Percentiles rank a stretch among this genome's conserved stretches.
phyloP scores from a whole-genome alignment of 257 asterid species.

The Petrea volubilis region DNA sequence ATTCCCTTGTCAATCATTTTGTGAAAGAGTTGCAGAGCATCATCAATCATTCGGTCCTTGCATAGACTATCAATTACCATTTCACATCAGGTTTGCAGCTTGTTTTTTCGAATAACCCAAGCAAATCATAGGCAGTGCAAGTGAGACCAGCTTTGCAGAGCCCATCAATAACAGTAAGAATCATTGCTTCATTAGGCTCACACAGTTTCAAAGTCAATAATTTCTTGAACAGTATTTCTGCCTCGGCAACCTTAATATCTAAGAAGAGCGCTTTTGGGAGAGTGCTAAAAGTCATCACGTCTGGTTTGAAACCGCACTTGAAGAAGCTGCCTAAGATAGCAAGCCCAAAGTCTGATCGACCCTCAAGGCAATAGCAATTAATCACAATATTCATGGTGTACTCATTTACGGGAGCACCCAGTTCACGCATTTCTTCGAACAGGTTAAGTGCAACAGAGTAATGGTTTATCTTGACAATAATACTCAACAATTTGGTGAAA shows the following conservation, averaged over 20 bases:
- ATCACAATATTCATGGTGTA: background rate
- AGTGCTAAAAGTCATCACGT: slow-evolving; percentile 5
- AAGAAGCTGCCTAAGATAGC: slow-evolving; percentile 13
- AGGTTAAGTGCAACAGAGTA: background rate
- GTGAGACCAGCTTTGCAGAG: background rate
- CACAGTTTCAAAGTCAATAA: background rate
- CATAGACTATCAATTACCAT: background rate
- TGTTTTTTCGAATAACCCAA: background rate
- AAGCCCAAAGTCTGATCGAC: background rate
- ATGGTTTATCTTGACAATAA: background rate
- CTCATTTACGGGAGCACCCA: background rate
- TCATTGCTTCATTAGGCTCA: background rate
- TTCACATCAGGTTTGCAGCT: background rate
- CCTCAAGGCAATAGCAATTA: slow-evolving; percentile 5
- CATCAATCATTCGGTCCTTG: no score
- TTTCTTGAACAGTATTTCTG: slow-evolving; percentile 21
- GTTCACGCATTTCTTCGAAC: slow-evolving; percentile 9
- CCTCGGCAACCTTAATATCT: background rate
- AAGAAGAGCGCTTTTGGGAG: slow-evolving; percentile 18
- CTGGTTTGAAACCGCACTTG: background rate
- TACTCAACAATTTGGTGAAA: slow-evolving; percentile 5
- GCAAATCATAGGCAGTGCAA: background rate
- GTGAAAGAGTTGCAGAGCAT: background rate
- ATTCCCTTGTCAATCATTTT: background rate
- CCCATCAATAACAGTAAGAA: background rate